Percentiles rank a stretch among this genome's conserved stretches.
Conservation (phyloP, 768 basidiomycete genomes). For the Hericium rajendrae region DNA sequence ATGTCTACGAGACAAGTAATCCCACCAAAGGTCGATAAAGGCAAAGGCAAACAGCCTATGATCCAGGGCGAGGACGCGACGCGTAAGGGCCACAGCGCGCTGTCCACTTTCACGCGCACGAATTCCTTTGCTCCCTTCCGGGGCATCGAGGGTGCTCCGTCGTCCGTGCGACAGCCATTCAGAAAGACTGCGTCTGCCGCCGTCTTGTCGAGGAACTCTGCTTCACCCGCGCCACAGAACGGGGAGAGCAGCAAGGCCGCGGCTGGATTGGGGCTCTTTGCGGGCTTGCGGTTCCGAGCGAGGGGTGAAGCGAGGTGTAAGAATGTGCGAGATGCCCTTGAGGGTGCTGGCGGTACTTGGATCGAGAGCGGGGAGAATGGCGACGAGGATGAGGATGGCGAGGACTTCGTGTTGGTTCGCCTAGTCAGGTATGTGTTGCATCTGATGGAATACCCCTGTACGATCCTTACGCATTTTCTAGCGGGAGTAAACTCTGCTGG, state of each 20-base stretch:
- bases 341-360: conserved; percentile 46
- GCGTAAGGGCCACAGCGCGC: conserved; percentile 24
- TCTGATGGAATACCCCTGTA: neutral
- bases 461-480: conserved; percentile 17
- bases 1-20: neutral
- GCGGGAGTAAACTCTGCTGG: conserved; percentile 60
- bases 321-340: conserved; percentile 50
- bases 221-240: neutral
- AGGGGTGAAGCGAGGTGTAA: conserved; percentile 58
- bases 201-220: neutral
- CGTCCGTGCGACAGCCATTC: conserved; percentile 31
- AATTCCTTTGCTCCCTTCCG: conserved; percentile 51
- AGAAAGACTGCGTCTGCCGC: neutral
- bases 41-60: neutral
- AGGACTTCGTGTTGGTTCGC: conserved; percentile 61
- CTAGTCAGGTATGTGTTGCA: conserved; percentile 52
- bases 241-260: conserved; percentile 13
- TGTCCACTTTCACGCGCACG: conserved; percentile 51
- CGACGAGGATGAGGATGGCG: conserved; percentile 33
- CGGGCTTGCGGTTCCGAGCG: conserved; percentile 45
- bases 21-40: neutral
- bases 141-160: conserved; percentile 9
- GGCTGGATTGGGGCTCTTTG: conserved; percentile 31
- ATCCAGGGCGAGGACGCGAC: neutral
- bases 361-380: conserved; percentile 23